Conservation (phyloP, 331 rosid species). For the Acacia concinna region DNA sequence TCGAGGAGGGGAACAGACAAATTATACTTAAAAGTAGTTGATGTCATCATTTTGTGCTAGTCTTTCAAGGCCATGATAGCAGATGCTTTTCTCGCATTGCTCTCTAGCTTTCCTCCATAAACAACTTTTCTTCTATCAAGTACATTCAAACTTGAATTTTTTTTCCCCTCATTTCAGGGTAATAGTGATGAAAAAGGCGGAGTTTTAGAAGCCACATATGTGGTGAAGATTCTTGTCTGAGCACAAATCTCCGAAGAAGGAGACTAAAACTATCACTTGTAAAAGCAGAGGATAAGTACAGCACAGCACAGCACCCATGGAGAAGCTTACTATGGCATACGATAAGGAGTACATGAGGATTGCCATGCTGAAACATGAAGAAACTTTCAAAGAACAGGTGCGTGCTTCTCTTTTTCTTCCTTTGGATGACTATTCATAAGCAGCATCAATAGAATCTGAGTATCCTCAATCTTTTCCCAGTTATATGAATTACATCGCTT, state of each 20-base stretch:
- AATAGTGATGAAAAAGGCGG: conserved; percentile 1
- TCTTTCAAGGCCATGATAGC: conserved; percentile 25
- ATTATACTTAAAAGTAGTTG: conserved; percentile 41
- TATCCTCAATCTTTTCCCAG: conserved; percentile 35
- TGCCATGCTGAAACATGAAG: conserved; percentile 84
- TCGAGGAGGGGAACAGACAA: conserved; percentile 46
- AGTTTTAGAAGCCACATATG: neutral
- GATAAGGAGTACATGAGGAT: conserved; percentile 76
- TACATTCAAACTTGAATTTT: neutral
- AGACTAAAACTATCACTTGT: conserved; percentile 1
- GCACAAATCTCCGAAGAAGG: conserved; percentile 9
- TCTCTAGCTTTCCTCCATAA: neutral
- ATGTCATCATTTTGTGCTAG: conserved; percentile 37
- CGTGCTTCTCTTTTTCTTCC: conserved; percentile 29
- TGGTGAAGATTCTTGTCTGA: conserved; percentile 26
- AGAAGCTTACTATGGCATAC: conserved; percentile 53
- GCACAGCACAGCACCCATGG: conserved; percentile 48
- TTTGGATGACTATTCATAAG: conserved; percentile 7
- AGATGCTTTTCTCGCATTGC: conserved; percentile 4
- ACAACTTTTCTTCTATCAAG: conserved; percentile 23
- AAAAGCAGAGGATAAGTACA: neutral
- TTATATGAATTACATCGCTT: conserved; percentile 78
- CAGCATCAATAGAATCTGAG: neutral
- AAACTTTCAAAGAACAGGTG: conserved; percentile 85
- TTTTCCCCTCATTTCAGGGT: conserved; percentile 28